phyloP scores from a whole-genome alignment of 2,329 filamentous ascomycete species.

The Colletotrichum cereale region DNA sequence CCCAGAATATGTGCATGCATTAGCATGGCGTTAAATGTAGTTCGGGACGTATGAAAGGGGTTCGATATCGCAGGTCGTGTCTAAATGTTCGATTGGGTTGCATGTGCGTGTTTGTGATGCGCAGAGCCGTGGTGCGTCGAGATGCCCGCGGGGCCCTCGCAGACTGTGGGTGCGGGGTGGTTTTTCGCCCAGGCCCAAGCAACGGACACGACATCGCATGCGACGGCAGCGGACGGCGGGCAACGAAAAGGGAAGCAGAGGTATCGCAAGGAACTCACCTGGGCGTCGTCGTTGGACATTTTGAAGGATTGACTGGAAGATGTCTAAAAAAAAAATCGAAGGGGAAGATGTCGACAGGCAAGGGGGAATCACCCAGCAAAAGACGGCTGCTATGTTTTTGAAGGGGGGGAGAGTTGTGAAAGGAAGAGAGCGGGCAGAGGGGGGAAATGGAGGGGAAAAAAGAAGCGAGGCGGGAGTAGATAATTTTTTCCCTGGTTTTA shows the following conservation, averaged over 20 bases:
- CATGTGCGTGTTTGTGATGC: slow-evolving; percentile 22
- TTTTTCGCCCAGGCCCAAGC: slow-evolving; percentile 47
- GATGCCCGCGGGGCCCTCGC: slow-evolving; percentile 43
- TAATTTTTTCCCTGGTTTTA: slow-evolving; percentile 43
- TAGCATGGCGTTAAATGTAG: neutral
- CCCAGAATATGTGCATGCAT: slow-evolving; percentile 1
- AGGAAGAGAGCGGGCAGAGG: slow-evolving; percentile 40
- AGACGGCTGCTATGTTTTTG: slow-evolving; percentile 38
- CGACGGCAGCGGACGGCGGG: slow-evolving; percentile 42
- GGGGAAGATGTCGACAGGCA: slow-evolving; percentile 44
- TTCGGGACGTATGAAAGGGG: neutral
- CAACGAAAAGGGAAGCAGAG: slow-evolving; percentile 30
- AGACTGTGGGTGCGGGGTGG: slow-evolving; percentile 58
- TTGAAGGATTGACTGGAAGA: slow-evolving; percentile 58
- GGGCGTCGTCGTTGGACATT: slow-evolving; percentile 65
- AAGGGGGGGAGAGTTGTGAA: slow-evolving; percentile 38
- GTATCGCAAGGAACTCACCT: slow-evolving; percentile 58
- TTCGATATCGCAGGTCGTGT: slow-evolving; percentile 19
- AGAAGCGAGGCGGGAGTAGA: slow-evolving; percentile 42
- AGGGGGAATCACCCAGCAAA: slow-evolving; percentile 40
- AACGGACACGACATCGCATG: slow-evolving; percentile 44
- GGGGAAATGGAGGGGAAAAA: slow-evolving; percentile 40
- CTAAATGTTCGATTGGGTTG: slow-evolving; percentile 13
- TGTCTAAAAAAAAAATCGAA: slow-evolving; percentile 43
- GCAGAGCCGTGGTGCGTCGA: slow-evolving; percentile 37